Percentiles rank a stretch among this genome's conserved stretches.
Conservation (phyloP, 129 eudicot species). For the Chrysanthemum makinoi region DNA sequence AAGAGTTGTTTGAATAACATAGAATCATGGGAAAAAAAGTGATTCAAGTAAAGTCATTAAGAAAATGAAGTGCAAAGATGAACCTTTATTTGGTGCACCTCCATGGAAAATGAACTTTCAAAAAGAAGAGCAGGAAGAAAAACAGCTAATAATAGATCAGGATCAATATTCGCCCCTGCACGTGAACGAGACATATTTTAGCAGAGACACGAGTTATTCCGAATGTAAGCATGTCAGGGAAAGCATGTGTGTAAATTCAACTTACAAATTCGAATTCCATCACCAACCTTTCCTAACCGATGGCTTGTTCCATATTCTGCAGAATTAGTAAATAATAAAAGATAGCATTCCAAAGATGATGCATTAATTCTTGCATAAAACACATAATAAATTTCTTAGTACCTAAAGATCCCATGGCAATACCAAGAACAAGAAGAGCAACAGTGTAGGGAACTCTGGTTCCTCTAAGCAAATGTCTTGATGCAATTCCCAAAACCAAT, state of each 20-base stretch:
- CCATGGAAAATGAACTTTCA: constrained; percentile 95
- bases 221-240: not conserved
- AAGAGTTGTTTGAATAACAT: too few species aligned
- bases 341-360: not conserved
- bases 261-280: constrained; percentile 91
- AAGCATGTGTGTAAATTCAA: constrained; percentile 12
- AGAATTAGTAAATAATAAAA: too few species aligned
- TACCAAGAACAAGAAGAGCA: constrained; percentile 81
- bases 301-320: constrained; percentile 87
- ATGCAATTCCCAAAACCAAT: constrained; percentile 68
- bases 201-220: not conserved
- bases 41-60: too few species aligned
- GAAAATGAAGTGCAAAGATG: not conserved
- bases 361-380: not conserved
- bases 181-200: constrained; percentile 14
- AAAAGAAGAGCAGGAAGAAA: constrained; percentile 96
- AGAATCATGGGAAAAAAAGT: too few species aligned
- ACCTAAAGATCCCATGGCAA: constrained; percentile 89
- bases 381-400: not conserved
- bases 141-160: constrained; percentile 87
- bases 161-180: constrained; percentile 92
- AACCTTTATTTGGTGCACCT: constrained; percentile 96
- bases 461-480: constrained; percentile 75
- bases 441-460: constrained; percentile 92
- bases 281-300: constrained; percentile 75